These are phyloP conservation scores for Spathaspora passalidarum DNA, from an alignment of 805 yeast genomes.

Conservation along the genomic window DNA sequence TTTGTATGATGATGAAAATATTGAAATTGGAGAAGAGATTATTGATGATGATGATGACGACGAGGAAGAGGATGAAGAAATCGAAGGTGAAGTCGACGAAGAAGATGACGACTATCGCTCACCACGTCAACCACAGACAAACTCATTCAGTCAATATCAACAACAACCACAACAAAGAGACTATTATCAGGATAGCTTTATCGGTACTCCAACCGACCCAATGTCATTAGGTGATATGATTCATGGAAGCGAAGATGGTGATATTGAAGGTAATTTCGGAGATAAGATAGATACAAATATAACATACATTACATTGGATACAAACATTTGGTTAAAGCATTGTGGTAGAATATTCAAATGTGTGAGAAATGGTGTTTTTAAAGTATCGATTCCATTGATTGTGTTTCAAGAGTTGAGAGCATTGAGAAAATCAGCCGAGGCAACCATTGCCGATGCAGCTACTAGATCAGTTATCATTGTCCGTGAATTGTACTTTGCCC, in stretches of 20 bases:
- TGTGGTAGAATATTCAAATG: conserved; percentile 75
- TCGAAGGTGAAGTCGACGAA: conserved; percentile 5
- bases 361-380: conserved; percentile 56
- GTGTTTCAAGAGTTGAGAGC: conserved; percentile 78
- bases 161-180: conserved; percentile 9
- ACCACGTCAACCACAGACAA: conserved; percentile 3
- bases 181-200: conserved; percentile 7
- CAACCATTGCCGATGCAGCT: conserved; percentile 74
- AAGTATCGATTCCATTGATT: conserved; percentile 64
- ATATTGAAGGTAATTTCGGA: conserved; percentile 49
- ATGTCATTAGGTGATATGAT: conserved; percentile 8
- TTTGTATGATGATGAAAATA: conserved; percentile 12
- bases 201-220: conserved; percentile 10
- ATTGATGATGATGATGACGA: conserved; percentile 21
- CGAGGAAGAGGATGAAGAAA: conserved; percentile 22
- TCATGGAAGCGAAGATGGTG: background rate
- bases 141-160: background rate
- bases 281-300: conserved; percentile 54
- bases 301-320: conserved; percentile 65
- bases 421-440: conserved; percentile 66
- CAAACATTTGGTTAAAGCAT: conserved; percentile 78
- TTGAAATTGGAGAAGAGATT: conserved; percentile 16
- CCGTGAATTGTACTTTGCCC: conserved; percentile 59
- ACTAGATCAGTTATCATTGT: conserved; percentile 75
- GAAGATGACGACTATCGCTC: background rate